Evolutionary conservation across 2,329 filamentous ascomycete species (phyloP).

Genomic region (Periconia macrospinosa): DNA sequence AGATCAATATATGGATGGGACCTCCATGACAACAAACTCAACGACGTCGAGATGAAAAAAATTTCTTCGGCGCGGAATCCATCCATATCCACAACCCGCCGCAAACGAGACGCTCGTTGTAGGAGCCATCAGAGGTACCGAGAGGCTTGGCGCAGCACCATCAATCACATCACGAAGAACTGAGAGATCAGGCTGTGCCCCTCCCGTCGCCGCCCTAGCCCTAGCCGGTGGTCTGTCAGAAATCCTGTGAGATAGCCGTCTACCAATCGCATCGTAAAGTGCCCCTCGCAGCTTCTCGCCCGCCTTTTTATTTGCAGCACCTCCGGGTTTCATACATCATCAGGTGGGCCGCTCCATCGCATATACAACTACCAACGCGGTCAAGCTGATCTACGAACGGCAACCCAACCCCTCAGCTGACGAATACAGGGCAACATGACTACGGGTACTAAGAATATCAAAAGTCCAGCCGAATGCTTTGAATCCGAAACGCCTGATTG

Average conservation of each 20-base stretch:
- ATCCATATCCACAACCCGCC: background rate
- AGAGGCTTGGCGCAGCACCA: background rate
- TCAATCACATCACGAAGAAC: background rate
- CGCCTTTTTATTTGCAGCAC: conserved; percentile 1
- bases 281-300: background rate
- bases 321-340: conserved; percentile 2
- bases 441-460: background rate
- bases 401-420: background rate
- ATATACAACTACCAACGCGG: background rate
- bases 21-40: background rate
- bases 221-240: background rate
- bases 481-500: background rate
- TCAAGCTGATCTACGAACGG: conserved; percentile 5
- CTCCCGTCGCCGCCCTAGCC: background rate
- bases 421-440: background rate
- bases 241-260: background rate
- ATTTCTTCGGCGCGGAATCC: background rate
- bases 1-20: background rate
- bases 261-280: background rate
- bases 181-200: background rate
- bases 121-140: background rate
- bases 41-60: background rate
- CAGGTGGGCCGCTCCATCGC: background rate
- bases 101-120: conserved; percentile 1
- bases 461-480: background rate